Evolutionary conservation across 2,329 filamentous ascomycete genomes (phyloP), one percentile per base, ranked within the genome.

Genomic region (Chaetomium sp.): DNA sequence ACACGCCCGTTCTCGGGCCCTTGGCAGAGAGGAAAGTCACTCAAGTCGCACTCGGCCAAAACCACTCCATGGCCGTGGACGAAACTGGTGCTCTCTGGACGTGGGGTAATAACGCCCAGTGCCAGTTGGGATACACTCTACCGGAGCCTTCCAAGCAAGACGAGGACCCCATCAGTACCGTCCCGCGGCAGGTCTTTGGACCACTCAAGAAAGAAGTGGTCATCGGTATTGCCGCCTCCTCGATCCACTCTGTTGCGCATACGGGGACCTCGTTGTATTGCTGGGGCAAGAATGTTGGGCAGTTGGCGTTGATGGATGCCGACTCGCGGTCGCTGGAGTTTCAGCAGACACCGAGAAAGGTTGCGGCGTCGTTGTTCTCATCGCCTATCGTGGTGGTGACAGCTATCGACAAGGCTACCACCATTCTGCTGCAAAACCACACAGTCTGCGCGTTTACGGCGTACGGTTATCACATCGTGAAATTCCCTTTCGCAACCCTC

Each of bases 371-470:
- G 0, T 77, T 95, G 1, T 88, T 94, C 66, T 79, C 79, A 9
- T 82, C 84, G 3, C 82, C 69, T 0, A 96, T 99, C 52, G 75
- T 80, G 33, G 88, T 87, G 68, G 89, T 94, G 0, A 88, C 89
- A 0, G 92, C 91, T 3, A 96, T 95, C 56, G 92, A 97, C 67
- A 86, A 86, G 62, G 94, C 94, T 6, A 96, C 94, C 0, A 86
- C 87, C 1, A 87, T 91, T 59, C 74, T 99, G 34, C 79, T 99
- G 3, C 87, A 91, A 49, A 95, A 91, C 63, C 85, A 88, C 62
- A 90, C 91, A 19, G 90, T 97, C 8, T 95, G 88, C 78, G 86
- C 99, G 0, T 96, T 99, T 65, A 92, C 91, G 0, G 95, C 95
- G 62, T 97, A 95, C 66, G 92, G 92, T 4, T 97, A 96, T 68